Evolutionary conservation across 106 monocot genomes (phyloP), one percentile per base, ranked within the genome.

Genomic region (Ottelia alismoides): DNA sequence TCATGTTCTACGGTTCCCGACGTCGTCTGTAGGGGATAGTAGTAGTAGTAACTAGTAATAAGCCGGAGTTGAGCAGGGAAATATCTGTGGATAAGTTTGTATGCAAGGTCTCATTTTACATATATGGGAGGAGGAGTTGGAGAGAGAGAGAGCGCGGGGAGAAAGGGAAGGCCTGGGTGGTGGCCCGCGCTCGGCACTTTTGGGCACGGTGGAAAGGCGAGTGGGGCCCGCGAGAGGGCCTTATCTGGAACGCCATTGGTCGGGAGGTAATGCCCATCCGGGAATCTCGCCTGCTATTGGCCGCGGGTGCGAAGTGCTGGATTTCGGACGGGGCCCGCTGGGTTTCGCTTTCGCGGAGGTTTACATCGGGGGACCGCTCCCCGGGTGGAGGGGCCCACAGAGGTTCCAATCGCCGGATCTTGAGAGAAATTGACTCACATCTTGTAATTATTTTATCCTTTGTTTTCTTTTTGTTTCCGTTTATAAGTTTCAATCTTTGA

Each of bases 181-280:
- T 45, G 18, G 28, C 35, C 45, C 43, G 27, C n/a, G 22, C 18
- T 19, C 30, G 49, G 63, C 76, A 32, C 80, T 85, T 76, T 80
- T 62, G 58, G 57, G 28, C 20, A 47, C 2, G 18, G 16, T 27
- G 56, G 7, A 28, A 9, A n/a, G 10, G 30, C 18, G n/a, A n/a
- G n/a, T n/a, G n/a, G n/a, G n/a, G n/a, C n/a, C 70, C 66, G 27
- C 2, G 5, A 16, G 49, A n/a, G 27, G 11, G 52, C 52, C 56
- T 72, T 70, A 64, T 63, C 66, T 63, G 45, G 28, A 67, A 64
- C 5, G 10, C 18, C 10, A 85, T 85, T 85, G 84, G 84, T 11
- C 14, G 61, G 18, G 27, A 43, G 0, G 23, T 51, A 7, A 32
- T 52, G 28, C 26, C 25, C 19, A 84, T 84, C 84, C 64, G 2